Percentiles rank a stretch among this genome's conserved stretches.
These are phyloP conservation scores for Cryptosporidium tyzzeri DNA, from an alignment of 169 alveolate genomes.

Conservation along the genomic window DNA sequence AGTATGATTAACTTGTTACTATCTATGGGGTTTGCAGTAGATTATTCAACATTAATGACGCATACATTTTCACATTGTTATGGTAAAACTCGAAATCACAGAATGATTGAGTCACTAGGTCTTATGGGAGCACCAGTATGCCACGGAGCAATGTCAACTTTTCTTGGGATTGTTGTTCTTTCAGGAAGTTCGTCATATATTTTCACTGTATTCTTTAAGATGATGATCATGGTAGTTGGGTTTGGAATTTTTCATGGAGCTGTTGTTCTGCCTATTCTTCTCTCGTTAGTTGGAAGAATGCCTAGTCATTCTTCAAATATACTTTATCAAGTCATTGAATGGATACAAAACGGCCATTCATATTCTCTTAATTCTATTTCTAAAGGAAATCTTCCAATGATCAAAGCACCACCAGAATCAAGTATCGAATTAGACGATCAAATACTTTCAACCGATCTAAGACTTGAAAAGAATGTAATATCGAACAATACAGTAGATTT, in stretches of 20 bases:
- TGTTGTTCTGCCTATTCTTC: constrained; percentile 76
- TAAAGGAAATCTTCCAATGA: constrained; percentile 36
- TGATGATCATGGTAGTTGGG: constrained; percentile 83
- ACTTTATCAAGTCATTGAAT: constrained; percentile 11
- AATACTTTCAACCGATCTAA: not conserved
- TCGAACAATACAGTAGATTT: not conserved
- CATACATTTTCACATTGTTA: constrained; percentile 83
- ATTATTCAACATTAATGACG: constrained; percentile 84
- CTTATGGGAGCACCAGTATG: constrained; percentile 84
- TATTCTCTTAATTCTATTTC: constrained; percentile 4
- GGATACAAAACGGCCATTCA: constrained; percentile 50
- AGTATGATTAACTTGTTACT: constrained; percentile 81
- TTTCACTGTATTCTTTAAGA: constrained; percentile 83
- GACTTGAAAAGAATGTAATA: not conserved
- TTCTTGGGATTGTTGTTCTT: constrained; percentile 80
- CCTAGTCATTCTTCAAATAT: constrained; percentile 40
- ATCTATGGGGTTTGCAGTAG: constrained; percentile 84
- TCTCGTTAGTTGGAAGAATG: constrained; percentile 77
- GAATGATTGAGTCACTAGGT: constrained; percentile 81
- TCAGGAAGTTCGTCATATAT: constrained; percentile 82
- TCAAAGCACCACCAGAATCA: constrained; percentile 2
- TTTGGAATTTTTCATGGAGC: constrained; percentile 80
- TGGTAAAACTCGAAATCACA: constrained; percentile 79
- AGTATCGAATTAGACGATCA: constrained; percentile 6
- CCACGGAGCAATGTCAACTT: constrained; percentile 84